These are phyloP conservation scores for Isoetes engelmannii DNA, from an alignment of 83 land plant genomes.

Conservation along the genomic window DNA sequence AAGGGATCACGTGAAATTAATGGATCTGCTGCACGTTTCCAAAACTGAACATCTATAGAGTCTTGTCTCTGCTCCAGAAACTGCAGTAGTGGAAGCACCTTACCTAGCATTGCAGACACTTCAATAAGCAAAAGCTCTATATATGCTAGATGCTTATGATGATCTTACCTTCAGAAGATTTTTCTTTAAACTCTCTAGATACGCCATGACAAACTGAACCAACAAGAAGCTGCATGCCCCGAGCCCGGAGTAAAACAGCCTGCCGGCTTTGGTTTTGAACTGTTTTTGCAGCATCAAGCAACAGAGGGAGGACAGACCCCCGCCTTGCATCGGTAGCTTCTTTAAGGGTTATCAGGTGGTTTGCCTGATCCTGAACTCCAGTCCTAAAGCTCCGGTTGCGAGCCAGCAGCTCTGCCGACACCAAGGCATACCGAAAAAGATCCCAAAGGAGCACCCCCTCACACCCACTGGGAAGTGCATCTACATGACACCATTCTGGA, in stretches of 20 bases:
- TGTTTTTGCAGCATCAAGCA: conserved; percentile 54
- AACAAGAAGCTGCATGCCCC: conserved; percentile 68
- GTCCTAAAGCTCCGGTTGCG: conserved; percentile 38
- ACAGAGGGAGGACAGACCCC: conserved; percentile 53
- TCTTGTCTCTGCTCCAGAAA: conserved; percentile 34
- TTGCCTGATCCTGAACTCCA: conserved; percentile 13
- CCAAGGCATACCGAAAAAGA: conserved; percentile 71
- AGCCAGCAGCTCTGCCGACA: conserved; percentile 81
- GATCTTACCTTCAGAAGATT: conserved; percentile 29
- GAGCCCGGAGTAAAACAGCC: conserved; percentile 52
- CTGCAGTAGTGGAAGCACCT: conserved; percentile 36
- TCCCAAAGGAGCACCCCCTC: conserved; percentile 79
- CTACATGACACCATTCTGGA: conserved; percentile 30
- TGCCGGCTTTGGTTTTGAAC: conserved; percentile 44
- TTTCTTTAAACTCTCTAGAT: conserved; percentile 31
- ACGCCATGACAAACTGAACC: conserved; percentile 53
- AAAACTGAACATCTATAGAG: conserved; percentile 58
- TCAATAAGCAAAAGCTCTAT: too few species aligned
- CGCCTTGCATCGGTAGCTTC: conserved; percentile 45
- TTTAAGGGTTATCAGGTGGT: conserved; percentile 34
- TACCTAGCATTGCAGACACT: conserved; percentile 29
- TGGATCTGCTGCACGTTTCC: conserved; percentile 76
- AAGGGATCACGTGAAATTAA: conserved; percentile 81
- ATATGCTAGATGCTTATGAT: too few species aligned
- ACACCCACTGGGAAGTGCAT: conserved; percentile 28